Percentiles rank a stretch among this genome's conserved stretches.
Conservation (phyloP, 1,284 basidiomycete species). For the Peniophora sp. region DNA sequence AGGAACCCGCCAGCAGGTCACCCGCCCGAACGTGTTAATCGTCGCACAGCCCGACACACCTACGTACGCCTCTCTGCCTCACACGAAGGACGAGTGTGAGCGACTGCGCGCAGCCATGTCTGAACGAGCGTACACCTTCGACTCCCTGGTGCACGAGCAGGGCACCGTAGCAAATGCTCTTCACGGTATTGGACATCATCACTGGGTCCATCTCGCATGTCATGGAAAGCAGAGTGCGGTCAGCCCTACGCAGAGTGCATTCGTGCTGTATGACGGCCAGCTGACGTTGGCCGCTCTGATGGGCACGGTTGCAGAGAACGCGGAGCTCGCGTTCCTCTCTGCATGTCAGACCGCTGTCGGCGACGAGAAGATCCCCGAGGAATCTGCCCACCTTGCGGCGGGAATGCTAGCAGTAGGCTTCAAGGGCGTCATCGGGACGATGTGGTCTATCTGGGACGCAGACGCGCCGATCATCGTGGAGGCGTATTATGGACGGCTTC, state of each 20-base stretch:
- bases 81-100: not conserved
- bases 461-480: conserved; percentile 9
- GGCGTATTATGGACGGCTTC: conserved; percentile 2
- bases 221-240: not conserved
- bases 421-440: conserved; percentile 14
- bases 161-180: not conserved
- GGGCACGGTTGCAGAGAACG: not conserved
- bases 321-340: conserved; percentile 9
- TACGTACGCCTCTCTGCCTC: not conserved
- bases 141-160: conserved; percentile 9
- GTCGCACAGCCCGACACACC: not conserved
- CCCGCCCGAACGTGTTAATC: not conserved
- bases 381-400: conserved; percentile 15
- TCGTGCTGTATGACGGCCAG: conserved; percentile 2
- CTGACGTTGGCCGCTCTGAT: not conserved
- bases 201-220: conserved; percentile 2
- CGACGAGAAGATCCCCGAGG: conserved; percentile 1
- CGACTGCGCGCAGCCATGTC: conserved; percentile 1
- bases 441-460: conserved; percentile 16
- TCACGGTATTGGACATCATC: not conserved
- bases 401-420: conserved; percentile 17
- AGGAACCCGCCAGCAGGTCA: not conserved
- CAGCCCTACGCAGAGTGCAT: not conserved
- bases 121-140: conserved; percentile 6
- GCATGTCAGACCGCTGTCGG: conserved; percentile 14